These are phyloP conservation scores for Leccinum pseudoinsigne DNA, from an alignment of 1,284 basidiomycete species.

Conservation along the genomic window DNA sequence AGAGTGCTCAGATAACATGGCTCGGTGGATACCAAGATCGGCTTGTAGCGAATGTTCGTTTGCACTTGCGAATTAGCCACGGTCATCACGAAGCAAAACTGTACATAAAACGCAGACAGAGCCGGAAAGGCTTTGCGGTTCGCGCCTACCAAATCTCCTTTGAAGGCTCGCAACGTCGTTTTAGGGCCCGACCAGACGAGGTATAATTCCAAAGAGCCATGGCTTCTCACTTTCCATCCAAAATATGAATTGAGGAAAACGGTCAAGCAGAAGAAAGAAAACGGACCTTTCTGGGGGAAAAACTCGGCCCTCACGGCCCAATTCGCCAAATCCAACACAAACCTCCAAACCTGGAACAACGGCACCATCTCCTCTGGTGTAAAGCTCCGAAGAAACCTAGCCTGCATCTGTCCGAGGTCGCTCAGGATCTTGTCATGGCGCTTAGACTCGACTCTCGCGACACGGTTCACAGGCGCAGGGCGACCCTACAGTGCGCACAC, in stretches of 20 bases:
- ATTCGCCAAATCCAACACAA: neutral
- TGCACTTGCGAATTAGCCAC: neutral
- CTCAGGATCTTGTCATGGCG: constrained; percentile 1
- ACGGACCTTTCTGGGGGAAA: neutral
- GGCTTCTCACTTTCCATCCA: neutral
- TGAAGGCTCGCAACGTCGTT: constrained; percentile 13
- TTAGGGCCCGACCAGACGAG: constrained; percentile 17
- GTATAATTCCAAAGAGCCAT: neutral
- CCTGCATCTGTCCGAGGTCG: constrained; percentile 8
- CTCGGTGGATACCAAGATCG: constrained; percentile 5
- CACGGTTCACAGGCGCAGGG: constrained; percentile 4
- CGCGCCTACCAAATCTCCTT: constrained; percentile 4
- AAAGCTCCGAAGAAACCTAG: constrained; percentile 13
- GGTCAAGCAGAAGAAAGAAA: neutral
- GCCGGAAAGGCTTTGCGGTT: constrained; percentile 11
- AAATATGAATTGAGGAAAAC: neutral
- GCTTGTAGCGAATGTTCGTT: neutral
- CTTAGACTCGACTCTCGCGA: too few species aligned
- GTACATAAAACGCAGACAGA: constrained; percentile 10
- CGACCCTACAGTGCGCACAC: constrained; percentile 23
- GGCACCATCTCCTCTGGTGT: neutral
- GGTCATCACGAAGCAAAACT: constrained; percentile 4
- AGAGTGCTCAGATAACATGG: neutral
- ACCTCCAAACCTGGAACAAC: constrained; percentile 7
- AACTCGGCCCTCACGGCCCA: neutral